Evolutionary conservation across 2,329 filamentous ascomycete genomes (phyloP).

Genomic region (Colletotrichum tamarilloi): DNA sequence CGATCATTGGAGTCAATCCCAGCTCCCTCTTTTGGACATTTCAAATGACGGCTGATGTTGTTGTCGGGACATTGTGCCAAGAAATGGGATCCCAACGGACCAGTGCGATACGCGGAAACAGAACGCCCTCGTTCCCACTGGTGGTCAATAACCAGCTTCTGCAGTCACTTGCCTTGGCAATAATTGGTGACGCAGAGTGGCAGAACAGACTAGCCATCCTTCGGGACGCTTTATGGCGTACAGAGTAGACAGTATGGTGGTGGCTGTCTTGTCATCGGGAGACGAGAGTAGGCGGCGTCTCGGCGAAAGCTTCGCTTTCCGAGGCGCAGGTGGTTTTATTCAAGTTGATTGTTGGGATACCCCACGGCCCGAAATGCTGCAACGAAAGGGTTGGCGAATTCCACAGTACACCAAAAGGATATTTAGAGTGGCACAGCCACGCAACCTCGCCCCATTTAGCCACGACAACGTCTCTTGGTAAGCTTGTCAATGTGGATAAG

Average conservation of each 20-base stretch:
- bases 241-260: neutral
- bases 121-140: neutral
- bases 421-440: conserved; percentile 18
- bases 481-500: conserved; percentile 1
- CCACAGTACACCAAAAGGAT: neutral
- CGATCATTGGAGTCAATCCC: neutral
- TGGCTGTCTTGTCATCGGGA: neutral
- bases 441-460: conserved; percentile 19
- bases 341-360: neutral
- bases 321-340: neutral
- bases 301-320: conserved; percentile 17
- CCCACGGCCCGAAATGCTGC: neutral
- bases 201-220: neutral
- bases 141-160: neutral
- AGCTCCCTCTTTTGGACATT: conserved; percentile 16
- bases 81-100: neutral
- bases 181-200: conserved; percentile 1
- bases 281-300: neutral
- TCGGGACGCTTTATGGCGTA: neutral
- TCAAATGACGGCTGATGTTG: conserved; percentile 4
- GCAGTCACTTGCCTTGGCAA: neutral
- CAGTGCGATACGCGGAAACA: neutral
- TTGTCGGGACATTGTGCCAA: conserved; percentile 13
- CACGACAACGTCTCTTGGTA: neutral
- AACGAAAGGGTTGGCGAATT: neutral